phyloP scores from a whole-genome alignment of 2,329 filamentous ascomycete species.

The Fusarium nelsonii region DNA sequence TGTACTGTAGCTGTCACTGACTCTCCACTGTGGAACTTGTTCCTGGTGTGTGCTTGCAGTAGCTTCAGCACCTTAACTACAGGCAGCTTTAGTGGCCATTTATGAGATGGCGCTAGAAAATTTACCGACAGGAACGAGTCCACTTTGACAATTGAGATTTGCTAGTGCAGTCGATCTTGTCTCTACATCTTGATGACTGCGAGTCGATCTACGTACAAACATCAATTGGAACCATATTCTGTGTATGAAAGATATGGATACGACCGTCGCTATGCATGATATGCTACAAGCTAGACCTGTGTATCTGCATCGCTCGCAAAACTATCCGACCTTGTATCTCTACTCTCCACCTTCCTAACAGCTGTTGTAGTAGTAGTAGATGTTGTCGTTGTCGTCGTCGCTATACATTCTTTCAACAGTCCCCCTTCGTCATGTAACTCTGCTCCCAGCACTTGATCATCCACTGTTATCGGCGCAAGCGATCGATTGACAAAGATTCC shows the following conservation, averaged over 20 bases:
- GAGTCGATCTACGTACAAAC: background rate
- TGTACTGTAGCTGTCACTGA: background rate
- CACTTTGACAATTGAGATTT: constrained; percentile 16
- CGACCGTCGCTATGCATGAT: background rate
- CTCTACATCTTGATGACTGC: background rate
- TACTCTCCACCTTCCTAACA: background rate
- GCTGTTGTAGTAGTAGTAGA: background rate
- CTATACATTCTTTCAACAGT: background rate
- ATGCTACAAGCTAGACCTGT: constrained; percentile 3
- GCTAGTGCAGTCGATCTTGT: constrained; percentile 16
- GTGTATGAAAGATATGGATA: background rate
- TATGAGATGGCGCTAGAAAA: constrained; percentile 30
- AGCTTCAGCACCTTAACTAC: background rate
- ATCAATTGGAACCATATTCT: background rate
- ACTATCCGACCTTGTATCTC: background rate
- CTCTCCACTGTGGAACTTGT: constrained; percentile 26
- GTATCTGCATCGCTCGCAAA: constrained; percentile 27
- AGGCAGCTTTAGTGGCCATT: background rate
- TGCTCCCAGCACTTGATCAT: background rate
- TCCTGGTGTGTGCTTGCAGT: constrained; percentile 25
- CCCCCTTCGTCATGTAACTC: constrained; percentile 7
- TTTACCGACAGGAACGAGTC: background rate
- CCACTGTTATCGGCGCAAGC: constrained; percentile 5
- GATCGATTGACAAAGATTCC: constrained; percentile 28
- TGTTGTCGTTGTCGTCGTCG: background rate